Evolutionary conservation across 148 eudicot genomes (phyloP).

Genomic region (Chenopodium album): DNA sequence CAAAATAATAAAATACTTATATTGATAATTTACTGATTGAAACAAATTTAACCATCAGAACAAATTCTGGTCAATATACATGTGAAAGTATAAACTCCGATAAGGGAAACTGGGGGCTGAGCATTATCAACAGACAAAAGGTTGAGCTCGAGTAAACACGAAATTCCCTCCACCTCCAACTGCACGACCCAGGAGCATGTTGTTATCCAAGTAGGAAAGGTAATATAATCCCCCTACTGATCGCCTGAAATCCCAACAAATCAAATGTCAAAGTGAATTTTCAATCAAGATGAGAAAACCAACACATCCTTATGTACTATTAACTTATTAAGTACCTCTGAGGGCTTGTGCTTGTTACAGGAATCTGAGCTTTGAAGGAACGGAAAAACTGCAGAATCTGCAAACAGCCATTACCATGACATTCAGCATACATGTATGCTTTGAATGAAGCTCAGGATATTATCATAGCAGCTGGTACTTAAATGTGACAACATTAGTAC

Average conservation of each 20-base stretch:
- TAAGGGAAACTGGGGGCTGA: neutral
- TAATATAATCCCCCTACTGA: constrained; percentile 85
- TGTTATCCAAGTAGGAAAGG: constrained; percentile 75
- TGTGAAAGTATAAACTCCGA: neutral
- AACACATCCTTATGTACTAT: neutral
- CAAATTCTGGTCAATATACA: neutral
- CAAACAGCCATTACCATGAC: constrained; percentile 17
- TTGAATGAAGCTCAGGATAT: neutral
- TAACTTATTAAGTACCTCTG: constrained; percentile 41
- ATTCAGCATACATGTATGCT: neutral
- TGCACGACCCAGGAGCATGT: constrained; percentile 92
- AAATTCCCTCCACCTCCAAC: constrained; percentile 89
- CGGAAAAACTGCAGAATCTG: constrained; percentile 86
- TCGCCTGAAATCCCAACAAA: constrained; percentile 41
- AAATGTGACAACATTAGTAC: neutral
- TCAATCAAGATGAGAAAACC: neutral
- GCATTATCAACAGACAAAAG: constrained; percentile 37
- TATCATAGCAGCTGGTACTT: neutral
- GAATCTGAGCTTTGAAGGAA: constrained; percentile 76
- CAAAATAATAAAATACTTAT: neutral
- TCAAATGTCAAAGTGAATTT: neutral
- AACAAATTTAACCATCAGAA: neutral
- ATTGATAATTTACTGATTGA: neutral
- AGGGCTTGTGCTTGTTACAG: constrained; percentile 46
- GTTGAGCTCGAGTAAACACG: constrained; percentile 79